Conservation (phyloP, 495 filamentous ascomycete species). For the Hyaloscypha finlandica region DNA sequence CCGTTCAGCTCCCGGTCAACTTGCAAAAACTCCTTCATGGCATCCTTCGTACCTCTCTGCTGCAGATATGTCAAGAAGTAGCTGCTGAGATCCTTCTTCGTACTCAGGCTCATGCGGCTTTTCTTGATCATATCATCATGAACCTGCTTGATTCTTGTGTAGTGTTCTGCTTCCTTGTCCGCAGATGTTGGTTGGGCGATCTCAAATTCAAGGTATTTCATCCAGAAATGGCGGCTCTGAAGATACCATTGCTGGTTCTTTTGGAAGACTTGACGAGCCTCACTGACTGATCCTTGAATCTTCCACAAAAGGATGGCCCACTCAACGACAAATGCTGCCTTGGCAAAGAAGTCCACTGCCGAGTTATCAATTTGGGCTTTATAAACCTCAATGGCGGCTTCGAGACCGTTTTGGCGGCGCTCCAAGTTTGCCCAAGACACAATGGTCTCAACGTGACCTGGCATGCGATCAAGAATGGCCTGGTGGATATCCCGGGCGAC, state of each 20-base stretch:
- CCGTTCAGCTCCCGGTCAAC: conserved; percentile 89
- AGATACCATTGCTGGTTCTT: conserved; percentile 83
- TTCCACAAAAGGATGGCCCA: conserved; percentile 92
- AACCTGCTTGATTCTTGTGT: conserved; percentile 77
- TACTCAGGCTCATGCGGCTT: conserved; percentile 65
- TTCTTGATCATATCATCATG: conserved; percentile 73
- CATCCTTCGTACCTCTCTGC: conserved; percentile 77
- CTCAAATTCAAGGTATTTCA: conserved; percentile 87
- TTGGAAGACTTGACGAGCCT: conserved; percentile 82
- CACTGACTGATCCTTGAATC: conserved; percentile 80
- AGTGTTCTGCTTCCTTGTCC: conserved; percentile 64
- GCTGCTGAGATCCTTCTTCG: conserved; percentile 75
- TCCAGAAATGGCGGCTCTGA: conserved; percentile 90
- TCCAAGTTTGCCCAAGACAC: conserved; percentile 85
- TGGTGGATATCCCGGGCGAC: conserved; percentile 82
- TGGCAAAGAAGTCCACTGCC: conserved; percentile 73
- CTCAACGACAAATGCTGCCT: conserved; percentile 83
- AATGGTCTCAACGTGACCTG: conserved; percentile 85
- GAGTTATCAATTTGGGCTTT: conserved; percentile 75
- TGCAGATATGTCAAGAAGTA: conserved; percentile 84
- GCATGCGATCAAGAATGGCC: conserved; percentile 64
- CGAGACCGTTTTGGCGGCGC: conserved; percentile 80
- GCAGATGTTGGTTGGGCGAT: conserved; percentile 77
- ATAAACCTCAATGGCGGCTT: conserved; percentile 85
- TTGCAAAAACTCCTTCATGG: conserved; percentile 81